These are phyloP conservation scores for Quercus phellos DNA, from an alignment of 331 rosid species.

Conservation along the genomic window DNA sequence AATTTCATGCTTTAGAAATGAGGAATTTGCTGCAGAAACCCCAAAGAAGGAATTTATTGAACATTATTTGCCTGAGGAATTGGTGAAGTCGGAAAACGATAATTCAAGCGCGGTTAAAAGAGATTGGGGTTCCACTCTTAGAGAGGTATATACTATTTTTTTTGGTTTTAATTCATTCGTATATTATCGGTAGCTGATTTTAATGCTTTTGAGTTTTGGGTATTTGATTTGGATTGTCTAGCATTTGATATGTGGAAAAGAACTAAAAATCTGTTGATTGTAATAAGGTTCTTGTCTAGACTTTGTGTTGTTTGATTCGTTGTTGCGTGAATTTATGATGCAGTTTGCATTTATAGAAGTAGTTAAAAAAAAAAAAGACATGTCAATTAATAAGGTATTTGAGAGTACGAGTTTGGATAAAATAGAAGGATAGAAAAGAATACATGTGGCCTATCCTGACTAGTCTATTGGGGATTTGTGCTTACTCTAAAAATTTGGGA, in stretches of 20 bases:
- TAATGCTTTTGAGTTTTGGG: neutral
- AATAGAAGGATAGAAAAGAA: too few species aligned
- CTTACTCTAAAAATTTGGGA: too few species aligned
- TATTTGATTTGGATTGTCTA: neutral
- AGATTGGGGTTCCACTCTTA: conserved; percentile 37
- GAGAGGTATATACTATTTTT: conserved; percentile 30
- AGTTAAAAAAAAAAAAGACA: too few species aligned
- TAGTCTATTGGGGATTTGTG: too few species aligned
- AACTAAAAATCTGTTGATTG: neutral
- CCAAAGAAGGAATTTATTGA: conserved; percentile 47
- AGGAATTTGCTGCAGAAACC: conserved; percentile 50
- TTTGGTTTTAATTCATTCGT: neutral
- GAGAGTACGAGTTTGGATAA: too few species aligned
- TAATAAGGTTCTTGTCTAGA: neutral
- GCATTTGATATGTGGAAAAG: neutral
- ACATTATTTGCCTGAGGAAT: conserved; percentile 51
- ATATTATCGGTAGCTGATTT: neutral
- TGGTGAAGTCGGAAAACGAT: conserved; percentile 40
- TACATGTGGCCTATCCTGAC: too few species aligned
- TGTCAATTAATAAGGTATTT: too few species aligned
- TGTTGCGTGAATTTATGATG: neutral
- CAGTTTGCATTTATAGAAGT: neutral
- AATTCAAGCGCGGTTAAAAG: conserved; percentile 30
- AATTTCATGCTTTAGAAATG: conserved; percentile 71
- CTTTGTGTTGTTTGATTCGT: neutral